Evolutionary conservation across 1,139 yeast species (phyloP), one percentile per base, ranked within the genome.

Genomic region (Pichia sp.): DNA sequence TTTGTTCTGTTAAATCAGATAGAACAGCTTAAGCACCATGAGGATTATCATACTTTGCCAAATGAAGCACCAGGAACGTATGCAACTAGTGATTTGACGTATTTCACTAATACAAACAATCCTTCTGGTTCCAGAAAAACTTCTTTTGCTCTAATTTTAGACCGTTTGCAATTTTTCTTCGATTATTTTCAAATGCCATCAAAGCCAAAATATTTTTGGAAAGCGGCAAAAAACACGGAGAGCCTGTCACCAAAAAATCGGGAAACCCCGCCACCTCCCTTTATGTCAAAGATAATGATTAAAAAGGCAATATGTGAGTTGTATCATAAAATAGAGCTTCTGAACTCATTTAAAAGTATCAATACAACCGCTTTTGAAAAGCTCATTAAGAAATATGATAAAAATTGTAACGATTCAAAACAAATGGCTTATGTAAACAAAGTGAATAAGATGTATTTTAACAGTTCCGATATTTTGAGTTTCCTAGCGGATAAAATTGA

Each of bases 331-430:
- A 66, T 92, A 46, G 88, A 90, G 51, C 69, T 92, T 40, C 69
- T 92, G 45, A 79, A 80, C 53, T 84, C 94, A 1, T 92, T 79
- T 60, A 72, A 86, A 51, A 72, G 81, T 39, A 64, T 90, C 52
- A 92, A 92, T 62, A 73, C 87, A 36, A 88, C 95, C 0, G 98
- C 95, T 0, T 79, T 90, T 55, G 75, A 96, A 48, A 92, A 92
- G 57, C 81, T 92, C 57, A 72, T 88, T 45, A 92, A 92, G 58
- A 92, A 92, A 64, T 88, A 77, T 59, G 98, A 92, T 64, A 92
- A 92, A 57, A 70, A 81, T 4, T 72, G 83, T 27, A 62, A 67
- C 26, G 71, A 79, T 4, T 54, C 67, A 2, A 65, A 79, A 27
- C 69, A 81, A 33, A 64, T 68, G 1, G 55, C 60, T 2, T 88